Percentiles rank a stretch among this genome's conserved stretches.
These are phyloP conservation scores for Cyclotella atomus DNA, from an alignment of 108 stramenopile genomes.

Conservation along the genomic window DNA sequence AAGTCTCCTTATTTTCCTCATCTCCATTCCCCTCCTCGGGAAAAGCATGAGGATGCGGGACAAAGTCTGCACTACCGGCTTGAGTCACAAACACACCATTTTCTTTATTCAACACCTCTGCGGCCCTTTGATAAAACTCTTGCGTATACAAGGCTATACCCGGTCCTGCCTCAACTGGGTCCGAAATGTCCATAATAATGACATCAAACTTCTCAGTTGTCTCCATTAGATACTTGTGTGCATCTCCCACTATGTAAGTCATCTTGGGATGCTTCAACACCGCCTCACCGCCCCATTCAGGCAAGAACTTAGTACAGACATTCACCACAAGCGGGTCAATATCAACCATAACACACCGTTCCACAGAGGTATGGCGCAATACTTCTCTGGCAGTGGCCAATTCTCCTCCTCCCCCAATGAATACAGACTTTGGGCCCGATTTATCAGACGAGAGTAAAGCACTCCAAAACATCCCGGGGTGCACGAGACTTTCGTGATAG, in stretches of 20 bases:
- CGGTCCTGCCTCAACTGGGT: slow-evolving; percentile 93
- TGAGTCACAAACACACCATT: slow-evolving; percentile 89
- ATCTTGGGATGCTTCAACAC: slow-evolving; percentile 68
- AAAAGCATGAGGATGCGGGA: slow-evolving; percentile 51
- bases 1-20: slow-evolving; percentile 44
- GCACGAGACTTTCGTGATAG: slow-evolving; percentile 88
- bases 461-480: slow-evolving; percentile 72
- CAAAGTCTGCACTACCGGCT: slow-evolving; percentile 63
- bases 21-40: slow-evolving; percentile 48
- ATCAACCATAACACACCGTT: slow-evolving; percentile 89
- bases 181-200: slow-evolving; percentile 89
- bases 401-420: slow-evolving; percentile 91
- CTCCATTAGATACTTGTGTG: slow-evolving; percentile 61
- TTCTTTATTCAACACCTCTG: slow-evolving; percentile 40
- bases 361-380: slow-evolving; percentile 75
- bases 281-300: slow-evolving; percentile 84
- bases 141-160: slow-evolving; percentile 90
- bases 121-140: slow-evolving; percentile 87
- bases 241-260: slow-evolving; percentile 77
- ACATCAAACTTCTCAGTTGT: slow-evolving; percentile 72
- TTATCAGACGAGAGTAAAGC: slow-evolving; percentile 34
- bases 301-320: slow-evolving; percentile 70
- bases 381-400: slow-evolving; percentile 89
- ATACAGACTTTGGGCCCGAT: slow-evolving; percentile 64
- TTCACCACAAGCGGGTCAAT: slow-evolving; percentile 83